Conservation (phyloP, 805 yeast species). For the Dipodascopsis uninucleata region DNA sequence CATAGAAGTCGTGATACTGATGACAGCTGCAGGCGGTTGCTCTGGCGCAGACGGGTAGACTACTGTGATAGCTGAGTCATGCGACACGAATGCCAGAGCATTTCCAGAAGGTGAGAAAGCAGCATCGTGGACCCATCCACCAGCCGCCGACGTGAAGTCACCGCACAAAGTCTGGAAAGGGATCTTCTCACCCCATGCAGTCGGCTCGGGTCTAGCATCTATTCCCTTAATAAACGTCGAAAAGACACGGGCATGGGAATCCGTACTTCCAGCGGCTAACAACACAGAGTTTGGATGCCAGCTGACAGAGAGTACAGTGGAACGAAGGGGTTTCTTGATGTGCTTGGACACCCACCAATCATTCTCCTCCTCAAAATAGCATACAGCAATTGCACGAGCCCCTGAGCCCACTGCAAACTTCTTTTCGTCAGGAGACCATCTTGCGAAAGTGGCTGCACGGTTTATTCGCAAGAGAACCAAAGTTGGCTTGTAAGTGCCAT, state of each 20-base stretch:
- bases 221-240: constrained; percentile 85
- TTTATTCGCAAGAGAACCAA: constrained; percentile 87
- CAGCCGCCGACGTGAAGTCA: constrained; percentile 63
- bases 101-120: constrained; percentile 78
- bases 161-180: constrained; percentile 93
- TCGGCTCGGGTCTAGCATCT: constrained; percentile 74
- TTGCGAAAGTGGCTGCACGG: constrained; percentile 90
- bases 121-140: constrained; percentile 91
- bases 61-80: constrained; percentile 78
- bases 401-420: constrained; percentile 98
- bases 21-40: constrained; percentile 57
- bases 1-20: constrained; percentile 58
- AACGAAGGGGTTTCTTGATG: constrained; percentile 88
- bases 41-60: constrained; percentile 72
- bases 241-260: constrained; percentile 86
- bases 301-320: constrained; percentile 74
- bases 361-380: constrained; percentile 92
- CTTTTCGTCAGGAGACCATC: constrained; percentile 92
- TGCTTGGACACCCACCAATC: constrained; percentile 99
- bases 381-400: constrained; percentile 88
- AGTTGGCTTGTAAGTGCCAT: constrained; percentile 73
- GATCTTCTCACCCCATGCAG: constrained; percentile 90
- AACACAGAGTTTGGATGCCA: constrained; percentile 95
- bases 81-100: constrained; percentile 74
- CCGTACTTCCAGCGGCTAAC: constrained; percentile 87